Evolutionary conservation across 2,329 filamentous ascomycete species (phyloP).

Genomic region (Clonostachys rhizophaga): DNA sequence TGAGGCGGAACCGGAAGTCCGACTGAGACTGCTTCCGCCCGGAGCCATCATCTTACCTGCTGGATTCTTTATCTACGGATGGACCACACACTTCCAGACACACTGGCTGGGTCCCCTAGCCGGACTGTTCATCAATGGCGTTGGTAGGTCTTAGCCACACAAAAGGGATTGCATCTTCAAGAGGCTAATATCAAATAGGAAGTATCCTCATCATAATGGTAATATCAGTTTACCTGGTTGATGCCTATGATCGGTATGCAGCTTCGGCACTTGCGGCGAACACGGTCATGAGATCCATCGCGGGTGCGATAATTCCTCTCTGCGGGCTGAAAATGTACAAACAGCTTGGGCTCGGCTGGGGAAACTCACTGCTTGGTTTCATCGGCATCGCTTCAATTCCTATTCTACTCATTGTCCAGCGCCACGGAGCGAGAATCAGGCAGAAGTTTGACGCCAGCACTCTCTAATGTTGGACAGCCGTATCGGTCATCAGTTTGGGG

Average conservation of each 20-base stretch:
- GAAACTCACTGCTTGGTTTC: constrained; percentile 8
- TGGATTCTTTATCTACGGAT: constrained; percentile 8
- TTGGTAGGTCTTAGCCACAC: constrained; percentile 27
- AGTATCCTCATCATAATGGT: constrained; percentile 23
- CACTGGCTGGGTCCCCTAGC: constrained; percentile 45
- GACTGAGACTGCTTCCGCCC: not conserved
- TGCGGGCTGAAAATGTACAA: constrained; percentile 7
- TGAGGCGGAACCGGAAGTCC: not conserved
- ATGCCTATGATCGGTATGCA: constrained; percentile 30
- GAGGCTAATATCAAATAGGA: not conserved
- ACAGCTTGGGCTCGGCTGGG: constrained; percentile 10
- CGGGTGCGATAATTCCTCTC: constrained; percentile 8
- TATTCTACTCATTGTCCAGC: constrained; percentile 19
- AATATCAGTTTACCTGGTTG: constrained; percentile 53
- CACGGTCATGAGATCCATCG: constrained; percentile 42
- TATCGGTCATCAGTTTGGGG: too few species aligned
- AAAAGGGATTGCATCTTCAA: constrained; percentile 8
- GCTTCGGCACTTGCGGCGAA: constrained; percentile 47
- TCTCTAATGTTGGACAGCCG: too few species aligned
- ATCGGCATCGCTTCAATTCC: constrained; percentile 13
- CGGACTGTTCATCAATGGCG: constrained; percentile 31
- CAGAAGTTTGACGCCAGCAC: constrained; percentile 1
- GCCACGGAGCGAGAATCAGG: constrained; percentile 30
- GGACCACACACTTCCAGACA: constrained; percentile 28
- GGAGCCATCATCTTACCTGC: constrained; percentile 2